Evolutionary conservation across 2,329 filamentous ascomycete genomes (phyloP), one percentile per base, ranked within the genome.

Genomic region (Emmonsiellopsis sp.): DNA sequence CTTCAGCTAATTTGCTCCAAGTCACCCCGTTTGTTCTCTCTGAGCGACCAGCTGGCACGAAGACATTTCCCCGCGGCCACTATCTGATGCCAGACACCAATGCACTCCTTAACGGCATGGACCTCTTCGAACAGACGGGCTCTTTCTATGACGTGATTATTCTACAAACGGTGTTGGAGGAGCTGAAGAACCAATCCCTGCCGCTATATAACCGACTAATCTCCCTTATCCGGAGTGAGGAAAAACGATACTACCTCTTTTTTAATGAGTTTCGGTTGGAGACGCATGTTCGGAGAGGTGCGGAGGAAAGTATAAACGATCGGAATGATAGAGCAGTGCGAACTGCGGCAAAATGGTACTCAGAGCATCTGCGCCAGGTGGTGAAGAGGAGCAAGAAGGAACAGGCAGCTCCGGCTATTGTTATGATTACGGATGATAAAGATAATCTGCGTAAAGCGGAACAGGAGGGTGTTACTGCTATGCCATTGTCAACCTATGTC

Each of bases 261-360:
- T 97, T 97, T 81, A 98, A 98, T 69, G 93, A 98, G 63, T 98
- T 98, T 66, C 82, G 92, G 50, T 77, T 91, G 40, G 94, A 98
- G 70, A 98, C 93, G 0, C 87, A 95, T 65, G 82, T 96, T 47
- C 74, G 80, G 32, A 80, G 93, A 57, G 80, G 84, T 17, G 70
- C 78, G 5, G 85, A 87, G 39, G 93, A 98, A 74, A 86, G 82
- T 2, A 93, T 98, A 71, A 98, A 98, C 67, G 93, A 98, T 68
- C 82, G 93, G 52, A 98, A 98, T 65, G 94, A 98, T 68, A 84
- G 91, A 57, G 90, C 93, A 44, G 88, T 98, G 33, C 81, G 93
- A 47, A 82, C 79, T 61, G 89, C 92, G 1, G 89, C 91, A 50
- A 82, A 84, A 64, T 98, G 93, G 93, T 98, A 98, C 68, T 80